Evolutionary conservation across 208 protist genomes (phyloP), one percentile per base, ranked within the genome.

Genomic region (Crithidia acanthocephali): DNA sequence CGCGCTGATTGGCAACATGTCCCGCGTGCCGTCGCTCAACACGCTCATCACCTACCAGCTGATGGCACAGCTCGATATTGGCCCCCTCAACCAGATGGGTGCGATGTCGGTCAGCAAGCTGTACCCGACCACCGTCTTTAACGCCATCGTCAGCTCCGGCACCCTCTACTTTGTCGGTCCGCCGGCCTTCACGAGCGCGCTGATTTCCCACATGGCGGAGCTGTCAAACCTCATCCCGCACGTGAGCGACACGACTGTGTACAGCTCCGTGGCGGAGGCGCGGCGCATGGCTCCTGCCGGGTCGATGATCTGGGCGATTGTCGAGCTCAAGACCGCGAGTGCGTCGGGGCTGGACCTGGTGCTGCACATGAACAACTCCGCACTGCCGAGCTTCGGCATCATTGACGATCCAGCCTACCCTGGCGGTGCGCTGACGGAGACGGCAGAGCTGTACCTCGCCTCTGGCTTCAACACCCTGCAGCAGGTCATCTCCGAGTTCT

Each of bases 391-490:
- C 18, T 65, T 80, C 0, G 63, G 65, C 4, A 71, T 70, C 15
- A 63, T 53, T 5, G 32, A 73, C 2, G 60, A 85, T 27, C 8
- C 52, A 27, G 45, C 37, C 55, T 87, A 84, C 80, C 16, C 55
- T 13, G 79, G 82, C 48, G 85, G 85, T 11, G 74, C 76, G 18
- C 23, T 61, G 20, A 72, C 73, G 15, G 76, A 87, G 40, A 64
- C 44, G 13, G 74, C 56, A 0, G 74, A 84, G 57, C 45, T 87
- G 61, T 92, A 92, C 61, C 23, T 81, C 23, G 47, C 61, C 27
- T 86, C 84, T 7, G 87, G 87, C 37, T 90, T 90, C 58, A 60
- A 61, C 25, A 79, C 37, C 35, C 42, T 89, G 2, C 84, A 89
- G 76, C 35, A 68, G 22, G 37, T 69, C 13, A 18, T 92, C 6